A percentile compares a stretch with the other conserved stretches of the same genome.
phyloP scores from a whole-genome alignment of 2,329 filamentous ascomycete species.

The Arthroderma sp. region DNA sequence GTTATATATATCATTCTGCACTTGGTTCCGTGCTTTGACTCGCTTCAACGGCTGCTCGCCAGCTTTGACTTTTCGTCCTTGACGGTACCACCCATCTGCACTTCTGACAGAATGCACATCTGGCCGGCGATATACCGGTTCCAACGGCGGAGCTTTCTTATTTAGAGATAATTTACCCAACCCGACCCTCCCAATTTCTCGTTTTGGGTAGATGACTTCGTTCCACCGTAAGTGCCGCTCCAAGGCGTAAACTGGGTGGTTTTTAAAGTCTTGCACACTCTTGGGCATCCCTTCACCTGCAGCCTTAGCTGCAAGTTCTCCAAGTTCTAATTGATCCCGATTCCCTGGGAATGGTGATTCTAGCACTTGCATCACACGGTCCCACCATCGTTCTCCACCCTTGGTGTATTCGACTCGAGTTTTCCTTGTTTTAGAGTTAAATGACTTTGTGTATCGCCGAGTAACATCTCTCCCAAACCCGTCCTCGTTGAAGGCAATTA shows the following conservation, averaged over 20 bases:
- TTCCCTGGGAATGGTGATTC: constrained; percentile 41
- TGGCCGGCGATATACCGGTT: constrained; percentile 67
- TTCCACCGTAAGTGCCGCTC: constrained; percentile 73
- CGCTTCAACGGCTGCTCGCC: constrained; percentile 76
- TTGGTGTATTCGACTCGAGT: constrained; percentile 60
- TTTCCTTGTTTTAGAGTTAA: constrained; percentile 78
- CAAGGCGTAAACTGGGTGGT: constrained; percentile 71
- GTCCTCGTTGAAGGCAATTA: constrained; percentile 72
- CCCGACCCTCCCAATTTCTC: constrained; percentile 66
- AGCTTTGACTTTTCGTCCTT: constrained; percentile 65
- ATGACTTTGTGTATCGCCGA: constrained; percentile 72
- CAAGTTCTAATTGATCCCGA: constrained; percentile 73
- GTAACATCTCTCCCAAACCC: constrained; percentile 75
- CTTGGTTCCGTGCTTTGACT: constrained; percentile 29
- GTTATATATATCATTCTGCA: constrained; percentile 24
- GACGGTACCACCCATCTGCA: constrained; percentile 79
- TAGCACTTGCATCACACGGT: constrained; percentile 32
- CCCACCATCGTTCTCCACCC: constrained; percentile 47
- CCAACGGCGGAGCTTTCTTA: constrained; percentile 47
- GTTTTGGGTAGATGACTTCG: constrained; percentile 65
- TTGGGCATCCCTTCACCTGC: constrained; percentile 72
- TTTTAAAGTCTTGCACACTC: constrained; percentile 76
- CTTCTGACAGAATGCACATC: constrained; percentile 71
- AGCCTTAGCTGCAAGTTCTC: constrained; percentile 58
- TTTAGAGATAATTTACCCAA: constrained; percentile 29